Base-by-base conservation (phyloP, 208 protist species). In the Acanthamoeba castellanii region DNA sequence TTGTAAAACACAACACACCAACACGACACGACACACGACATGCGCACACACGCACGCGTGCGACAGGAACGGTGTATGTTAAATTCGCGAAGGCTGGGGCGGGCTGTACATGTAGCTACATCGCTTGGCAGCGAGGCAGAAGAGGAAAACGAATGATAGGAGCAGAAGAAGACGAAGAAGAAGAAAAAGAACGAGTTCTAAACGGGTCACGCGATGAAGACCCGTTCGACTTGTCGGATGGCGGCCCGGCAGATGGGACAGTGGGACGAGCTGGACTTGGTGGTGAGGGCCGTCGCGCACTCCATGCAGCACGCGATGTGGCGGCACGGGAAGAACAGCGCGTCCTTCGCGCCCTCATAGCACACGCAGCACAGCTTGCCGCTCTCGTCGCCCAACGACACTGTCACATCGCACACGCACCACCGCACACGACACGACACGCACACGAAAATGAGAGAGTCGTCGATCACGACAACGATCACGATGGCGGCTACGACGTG, bases 281-380 rank as follows among this genome's bases (percentile, higher is more conserved):
- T 76, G 32, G 14, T 42, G 68, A 76, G 68, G 34, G 68, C 68
- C 5, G 27, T 76, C 32, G 68, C 68, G 68, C 68, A 76, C 2
- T 76, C 68, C 68, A 76, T 76, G 34, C 68, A 76, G 68, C 68
- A 76, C 68, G 68, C 68, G 30, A 76, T 76, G 68, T 76, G 68
- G 22, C 68, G 68, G 68, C 68, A 76, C 68, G 68, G 68, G 30
- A 76, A 76, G 68, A 76, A 76, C 68, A 76, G 68, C 68, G 68
- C 68, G 34, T 76, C 68, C n/a, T 76, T 76, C 11, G 11, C n/a
- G 30, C 30, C 30, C 68, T 45, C 68, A 30, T 76, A 76, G 68
- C 68, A 76, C 27, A 76, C 34, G 30, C 68, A 76, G 37, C 68
- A 76, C n/a, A 42, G n/a, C 68, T 76, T 76, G 32, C 68, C 30